Evolutionary conservation across 768 basidiomycete species (phyloP), one percentile per base, ranked within the genome.

Genomic region (Tylopilus cervinicoccineus): DNA sequence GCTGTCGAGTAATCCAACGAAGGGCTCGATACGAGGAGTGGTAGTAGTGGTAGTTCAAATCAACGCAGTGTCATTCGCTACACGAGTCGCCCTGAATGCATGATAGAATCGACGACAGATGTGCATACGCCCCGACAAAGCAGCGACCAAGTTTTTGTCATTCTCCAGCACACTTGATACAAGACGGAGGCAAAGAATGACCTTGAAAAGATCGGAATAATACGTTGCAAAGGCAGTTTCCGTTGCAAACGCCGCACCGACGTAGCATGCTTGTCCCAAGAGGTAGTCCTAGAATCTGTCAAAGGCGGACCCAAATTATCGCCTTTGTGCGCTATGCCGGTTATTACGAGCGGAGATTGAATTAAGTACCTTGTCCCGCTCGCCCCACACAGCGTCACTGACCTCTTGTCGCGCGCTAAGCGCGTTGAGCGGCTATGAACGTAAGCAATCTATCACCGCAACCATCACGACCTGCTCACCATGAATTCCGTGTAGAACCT

Each of bases 401-500:
- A 38, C 53, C 47, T 52, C 41, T n/a, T 47, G 45, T 52, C 59
- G 60, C 61, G 61, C 61, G 61, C 62, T 50, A 36, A 44, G 61
- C 62, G 61, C 63, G 63, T 57, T 51, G 54, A 59, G 40, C 39
- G 52, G 28, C 41, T 51, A 63, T 63, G 62, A 63, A 63, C 42
- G 63, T 62, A 29, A 37, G 57, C 32, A 23, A n/a, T 19, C 13
- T 16, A 8, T 20, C 10, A 4, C 16, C 2, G 22, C 37, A 0
- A 13, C 9, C 0, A 4, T 13, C 5, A 26, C 38, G 2, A 36
- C 27, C 22, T 42, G 36, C 56, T 51, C 29, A 54, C 48, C 42
- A 34, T 48, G 3, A 27, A 23, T 6, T 42, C 13, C 28, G 29
- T 6, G 10, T 51, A 95, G 93, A 92, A 95, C 72, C 86, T 96